These are phyloP conservation scores for Pestalotiopsis sp. DNA, from an alignment of 2,329 filamentous ascomycete genomes.

Conservation along the genomic window DNA sequence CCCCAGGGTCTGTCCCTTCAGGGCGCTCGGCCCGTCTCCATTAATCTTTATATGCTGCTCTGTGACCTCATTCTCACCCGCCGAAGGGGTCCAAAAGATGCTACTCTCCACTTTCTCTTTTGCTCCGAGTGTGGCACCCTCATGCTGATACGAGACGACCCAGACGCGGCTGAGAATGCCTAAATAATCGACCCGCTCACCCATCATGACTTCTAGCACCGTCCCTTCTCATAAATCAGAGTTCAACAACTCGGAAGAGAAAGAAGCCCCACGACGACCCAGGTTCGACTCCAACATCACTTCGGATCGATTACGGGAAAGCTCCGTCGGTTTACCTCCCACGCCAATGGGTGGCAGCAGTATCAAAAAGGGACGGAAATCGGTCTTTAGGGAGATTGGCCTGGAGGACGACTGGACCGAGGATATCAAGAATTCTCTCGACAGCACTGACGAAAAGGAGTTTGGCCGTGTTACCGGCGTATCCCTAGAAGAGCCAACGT, in stretches of 20 bases:
- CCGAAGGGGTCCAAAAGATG: neutral
- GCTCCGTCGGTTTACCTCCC: conserved; percentile 27
- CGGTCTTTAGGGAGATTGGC: conserved; percentile 55
- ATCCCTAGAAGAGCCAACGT: conserved; percentile 23
- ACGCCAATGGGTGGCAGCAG: conserved; percentile 30
- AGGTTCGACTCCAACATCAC: conserved; percentile 53
- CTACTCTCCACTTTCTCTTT: conserved; percentile 5
- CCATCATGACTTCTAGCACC: conserved; percentile 23
- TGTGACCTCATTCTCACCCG: conserved; percentile 9
- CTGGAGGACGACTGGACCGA: conserved; percentile 32
- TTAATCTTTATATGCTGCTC: conserved; percentile 7
- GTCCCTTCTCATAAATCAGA: conserved; percentile 20
- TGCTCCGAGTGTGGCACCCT: conserved; percentile 8
- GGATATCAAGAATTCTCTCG: conserved; percentile 13
- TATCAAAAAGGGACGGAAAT: conserved; percentile 51
- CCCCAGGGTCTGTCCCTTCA: neutral
- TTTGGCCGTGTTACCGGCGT: conserved; percentile 31
- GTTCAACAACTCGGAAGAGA: conserved; percentile 11
- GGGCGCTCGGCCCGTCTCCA: neutral
- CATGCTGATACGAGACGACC: neutral
- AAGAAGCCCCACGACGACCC: conserved; percentile 35
- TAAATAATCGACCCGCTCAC: conserved; percentile 1
- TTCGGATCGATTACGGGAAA: conserved; percentile 52
- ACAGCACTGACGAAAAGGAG: conserved; percentile 28
- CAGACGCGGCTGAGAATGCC: conserved; percentile 1